Conservation (phyloP, 2,329 filamentous ascomycete species). For the Esteya vermicola region DNA sequence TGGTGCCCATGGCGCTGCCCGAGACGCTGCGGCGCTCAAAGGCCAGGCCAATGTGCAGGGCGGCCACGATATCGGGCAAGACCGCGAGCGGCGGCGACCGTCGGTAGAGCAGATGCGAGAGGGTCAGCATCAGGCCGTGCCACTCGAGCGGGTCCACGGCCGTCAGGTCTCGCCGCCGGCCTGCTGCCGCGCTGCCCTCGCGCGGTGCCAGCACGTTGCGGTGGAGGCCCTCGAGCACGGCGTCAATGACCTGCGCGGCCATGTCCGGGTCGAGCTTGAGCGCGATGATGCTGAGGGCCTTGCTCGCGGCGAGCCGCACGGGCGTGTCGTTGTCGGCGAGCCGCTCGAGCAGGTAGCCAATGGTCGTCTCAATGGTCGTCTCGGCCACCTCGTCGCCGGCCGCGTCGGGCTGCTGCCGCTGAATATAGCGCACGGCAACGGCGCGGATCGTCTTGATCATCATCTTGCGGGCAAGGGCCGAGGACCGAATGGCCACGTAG, state of each 20-base stretch:
- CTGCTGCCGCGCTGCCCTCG: constrained; percentile 16
- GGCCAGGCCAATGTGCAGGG: constrained; percentile 62
- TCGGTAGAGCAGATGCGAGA: constrained; percentile 76
- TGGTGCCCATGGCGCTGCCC: constrained; percentile 73
- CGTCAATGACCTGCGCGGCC: constrained; percentile 76
- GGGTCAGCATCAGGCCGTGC: constrained; percentile 82
- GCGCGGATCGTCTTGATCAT: constrained; percentile 76
- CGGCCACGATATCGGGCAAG: constrained; percentile 60
- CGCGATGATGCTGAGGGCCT: constrained; percentile 77
- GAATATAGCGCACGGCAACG: constrained; percentile 38
- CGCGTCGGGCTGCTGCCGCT: constrained; percentile 37
- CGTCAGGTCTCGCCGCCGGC: constrained; percentile 47
- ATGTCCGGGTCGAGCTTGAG: constrained; percentile 66
- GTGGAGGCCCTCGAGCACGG: constrained; percentile 58
- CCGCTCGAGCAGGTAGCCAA: constrained; percentile 66
- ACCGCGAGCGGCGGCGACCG: constrained; percentile 60
- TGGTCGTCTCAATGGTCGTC: constrained; percentile 63
- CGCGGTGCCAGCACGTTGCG: constrained; percentile 37
- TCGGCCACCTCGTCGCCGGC: constrained; percentile 36
- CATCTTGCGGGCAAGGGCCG: constrained; percentile 68
- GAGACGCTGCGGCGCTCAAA: constrained; percentile 83
- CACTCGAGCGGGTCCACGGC: constrained; percentile 72
- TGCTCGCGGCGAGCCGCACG: constrained; percentile 80
- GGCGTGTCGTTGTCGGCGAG: constrained; percentile 82
- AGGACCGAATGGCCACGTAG: constrained; percentile 45